Conservation (phyloP, 306 rosid species). For the Casuarina equisetifolia region DNA sequence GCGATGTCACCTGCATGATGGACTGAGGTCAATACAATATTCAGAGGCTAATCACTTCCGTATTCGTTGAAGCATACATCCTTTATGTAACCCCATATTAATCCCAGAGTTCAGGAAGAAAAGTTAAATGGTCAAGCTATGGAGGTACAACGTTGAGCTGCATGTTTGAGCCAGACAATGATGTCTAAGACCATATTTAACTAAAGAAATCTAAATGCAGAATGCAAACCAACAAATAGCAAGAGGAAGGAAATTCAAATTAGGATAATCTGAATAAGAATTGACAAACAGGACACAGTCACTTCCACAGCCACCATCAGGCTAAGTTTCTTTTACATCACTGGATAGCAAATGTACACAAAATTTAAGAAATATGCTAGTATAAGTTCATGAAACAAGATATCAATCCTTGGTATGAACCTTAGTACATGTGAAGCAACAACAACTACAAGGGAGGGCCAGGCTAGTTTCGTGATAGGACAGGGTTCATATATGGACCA, state of each 20-base stretch:
- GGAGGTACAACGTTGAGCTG: background rate
- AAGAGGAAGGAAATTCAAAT: background rate
- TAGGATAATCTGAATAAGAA: background rate
- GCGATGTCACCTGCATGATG: constrained; percentile 74
- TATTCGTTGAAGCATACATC: background rate
- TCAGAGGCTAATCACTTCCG: background rate
- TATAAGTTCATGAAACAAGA: background rate
- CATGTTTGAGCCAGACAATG: background rate
- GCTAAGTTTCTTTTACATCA: background rate
- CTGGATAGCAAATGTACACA: background rate
- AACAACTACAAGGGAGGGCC: background rate
- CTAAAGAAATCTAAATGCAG: background rate
- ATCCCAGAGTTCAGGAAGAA: background rate
- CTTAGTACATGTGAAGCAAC: background rate
- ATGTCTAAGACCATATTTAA: background rate
- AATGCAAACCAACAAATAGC: background rate
- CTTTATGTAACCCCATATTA: background rate
- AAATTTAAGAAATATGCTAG: background rate
- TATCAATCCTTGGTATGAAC: background rate
- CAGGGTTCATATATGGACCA: background rate
- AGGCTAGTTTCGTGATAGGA: background rate
- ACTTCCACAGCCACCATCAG: background rate
- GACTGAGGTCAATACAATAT: constrained; percentile 9
- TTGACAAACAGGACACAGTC: background rate
- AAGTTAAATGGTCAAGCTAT: background rate